Conservation (phyloP, 768 basidiomycete species). For the Tricholoma sp. region DNA sequence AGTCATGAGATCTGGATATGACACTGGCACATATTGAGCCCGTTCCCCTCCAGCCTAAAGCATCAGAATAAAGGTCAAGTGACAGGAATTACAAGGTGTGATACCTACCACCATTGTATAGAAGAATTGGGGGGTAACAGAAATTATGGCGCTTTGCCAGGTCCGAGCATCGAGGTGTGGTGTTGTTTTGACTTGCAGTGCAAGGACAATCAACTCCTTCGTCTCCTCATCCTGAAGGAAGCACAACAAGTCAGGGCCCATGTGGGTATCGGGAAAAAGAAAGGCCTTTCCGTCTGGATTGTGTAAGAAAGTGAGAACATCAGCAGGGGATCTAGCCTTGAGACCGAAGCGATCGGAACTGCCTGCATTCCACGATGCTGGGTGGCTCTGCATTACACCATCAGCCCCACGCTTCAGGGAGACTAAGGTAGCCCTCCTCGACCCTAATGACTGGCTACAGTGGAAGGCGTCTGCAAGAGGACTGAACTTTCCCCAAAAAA, state of each 20-base stretch:
- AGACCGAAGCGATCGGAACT: not conserved
- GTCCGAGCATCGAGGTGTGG: not conserved
- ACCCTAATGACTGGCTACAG: constrained; percentile 6
- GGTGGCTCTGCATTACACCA: constrained; percentile 7
- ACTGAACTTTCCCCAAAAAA: constrained; percentile 10
- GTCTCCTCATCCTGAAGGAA: constrained; percentile 12
- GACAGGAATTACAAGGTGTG: not conserved
- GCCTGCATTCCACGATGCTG: constrained; percentile 8
- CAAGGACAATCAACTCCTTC: constrained; percentile 11
- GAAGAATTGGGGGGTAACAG: not conserved
- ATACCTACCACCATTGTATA: not conserved
- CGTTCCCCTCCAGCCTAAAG: constrained; percentile 3
- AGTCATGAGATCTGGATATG: constrained; percentile 5
- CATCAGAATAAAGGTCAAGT: constrained; percentile 1
- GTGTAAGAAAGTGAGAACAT: constrained; percentile 4
- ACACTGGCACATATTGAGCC: constrained; percentile 4
- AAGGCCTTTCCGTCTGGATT: constrained; percentile 6
- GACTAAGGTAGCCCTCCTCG: constrained; percentile 2
- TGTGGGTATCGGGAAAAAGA: constrained; percentile 10
- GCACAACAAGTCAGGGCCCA: constrained; percentile 12
- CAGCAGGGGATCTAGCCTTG: constrained; percentile 5
- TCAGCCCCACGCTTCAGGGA: constrained; percentile 6
- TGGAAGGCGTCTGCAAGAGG: constrained; percentile 6
- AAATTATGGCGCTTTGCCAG: not conserved
- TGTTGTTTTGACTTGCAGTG: not conserved